phyloP scores from a whole-genome alignment of 768 basidiomycete genomes.

The Pleurotus salmoneostramineus region DNA sequence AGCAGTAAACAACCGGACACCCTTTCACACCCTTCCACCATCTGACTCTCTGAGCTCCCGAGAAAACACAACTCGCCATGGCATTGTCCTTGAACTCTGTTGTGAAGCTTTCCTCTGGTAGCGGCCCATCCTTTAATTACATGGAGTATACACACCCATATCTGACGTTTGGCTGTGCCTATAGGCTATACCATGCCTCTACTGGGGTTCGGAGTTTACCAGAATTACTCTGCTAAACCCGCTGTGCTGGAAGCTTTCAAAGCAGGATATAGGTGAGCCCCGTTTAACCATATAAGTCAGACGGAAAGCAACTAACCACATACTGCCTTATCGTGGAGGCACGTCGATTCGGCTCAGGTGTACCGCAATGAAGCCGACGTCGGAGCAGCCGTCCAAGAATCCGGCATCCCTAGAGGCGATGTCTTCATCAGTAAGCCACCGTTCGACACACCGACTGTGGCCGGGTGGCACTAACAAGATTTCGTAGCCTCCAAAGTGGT shows the following conservation, averaged over 20 bases:
- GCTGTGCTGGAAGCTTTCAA: slow-evolving; percentile 61
- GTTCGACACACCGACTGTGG: not conserved
- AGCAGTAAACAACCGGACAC: too few species aligned
- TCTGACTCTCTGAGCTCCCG: too few species aligned
- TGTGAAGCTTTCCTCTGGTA: slow-evolving; percentile 20
- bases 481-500: slow-evolving; percentile 63
- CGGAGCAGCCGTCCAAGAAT: slow-evolving; percentile 54
- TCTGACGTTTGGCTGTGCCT: slow-evolving; percentile 1
- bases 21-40: too few species aligned
- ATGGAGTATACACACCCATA: too few species aligned
- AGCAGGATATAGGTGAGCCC: slow-evolving; percentile 59
- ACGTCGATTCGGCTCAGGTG: slow-evolving; percentile 69
- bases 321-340: slow-evolving; percentile 34
- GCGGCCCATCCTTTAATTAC: not conserved
- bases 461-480: not conserved
- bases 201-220: slow-evolving; percentile 70
- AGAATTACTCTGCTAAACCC: slow-evolving; percentile 52
- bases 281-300: not conserved
- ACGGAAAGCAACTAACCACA: not conserved
- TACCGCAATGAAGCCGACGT: slow-evolving; percentile 67
- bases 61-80: not conserved
- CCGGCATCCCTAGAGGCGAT: slow-evolving; percentile 51
- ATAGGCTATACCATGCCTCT: slow-evolving; percentile 55
- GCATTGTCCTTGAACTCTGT: slow-evolving; percentile 17
- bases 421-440: slow-evolving; percentile 64